These are phyloP conservation scores for Alternaria sp. DNA, from an alignment of 2,329 filamentous ascomycete species.

Conservation along the genomic window DNA sequence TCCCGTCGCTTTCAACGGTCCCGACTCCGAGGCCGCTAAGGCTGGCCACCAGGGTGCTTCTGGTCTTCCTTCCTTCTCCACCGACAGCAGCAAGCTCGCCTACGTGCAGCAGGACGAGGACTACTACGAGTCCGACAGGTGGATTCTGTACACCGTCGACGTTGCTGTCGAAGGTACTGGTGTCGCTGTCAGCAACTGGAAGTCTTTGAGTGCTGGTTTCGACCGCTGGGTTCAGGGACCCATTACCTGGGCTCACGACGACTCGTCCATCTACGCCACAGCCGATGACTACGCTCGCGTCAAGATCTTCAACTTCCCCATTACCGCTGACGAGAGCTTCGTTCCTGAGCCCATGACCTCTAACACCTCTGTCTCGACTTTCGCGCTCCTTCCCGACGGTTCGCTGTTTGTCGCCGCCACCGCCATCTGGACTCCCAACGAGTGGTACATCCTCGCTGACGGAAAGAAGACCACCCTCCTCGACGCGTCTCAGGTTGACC, in stretches of 20 bases:
- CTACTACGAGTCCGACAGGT: slow-evolving; percentile 82
- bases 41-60: slow-evolving; percentile 69
- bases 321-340: slow-evolving; percentile 63
- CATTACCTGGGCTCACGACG: slow-evolving; percentile 43
- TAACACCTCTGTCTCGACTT: slow-evolving; percentile 45
- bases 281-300: slow-evolving; percentile 46
- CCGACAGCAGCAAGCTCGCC: slow-evolving; percentile 72
- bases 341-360: slow-evolving; percentile 54
- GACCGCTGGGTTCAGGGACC: slow-evolving; percentile 42
- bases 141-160: slow-evolving; percentile 55
- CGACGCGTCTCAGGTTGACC: slow-evolving; percentile 70
- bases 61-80: slow-evolving; percentile 75
- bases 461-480: slow-evolving; percentile 54
- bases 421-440: slow-evolving; percentile 43
- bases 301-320: slow-evolving; percentile 68
- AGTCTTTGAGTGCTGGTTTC: slow-evolving; percentile 37
- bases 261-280: slow-evolving; percentile 42
- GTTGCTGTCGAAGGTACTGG: slow-evolving; percentile 29
- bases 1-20: slow-evolving; percentile 46
- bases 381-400: slow-evolving; percentile 68
- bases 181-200: slow-evolving; percentile 42
- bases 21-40: slow-evolving; percentile 33
- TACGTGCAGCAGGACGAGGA: slow-evolving; percentile 76
- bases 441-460: slow-evolving; percentile 40
- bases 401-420: slow-evolving; percentile 55